Evolutionary conservation across 352 stramenopile genomes (phyloP).

Genomic region (Globisporangium splendens): DNA sequence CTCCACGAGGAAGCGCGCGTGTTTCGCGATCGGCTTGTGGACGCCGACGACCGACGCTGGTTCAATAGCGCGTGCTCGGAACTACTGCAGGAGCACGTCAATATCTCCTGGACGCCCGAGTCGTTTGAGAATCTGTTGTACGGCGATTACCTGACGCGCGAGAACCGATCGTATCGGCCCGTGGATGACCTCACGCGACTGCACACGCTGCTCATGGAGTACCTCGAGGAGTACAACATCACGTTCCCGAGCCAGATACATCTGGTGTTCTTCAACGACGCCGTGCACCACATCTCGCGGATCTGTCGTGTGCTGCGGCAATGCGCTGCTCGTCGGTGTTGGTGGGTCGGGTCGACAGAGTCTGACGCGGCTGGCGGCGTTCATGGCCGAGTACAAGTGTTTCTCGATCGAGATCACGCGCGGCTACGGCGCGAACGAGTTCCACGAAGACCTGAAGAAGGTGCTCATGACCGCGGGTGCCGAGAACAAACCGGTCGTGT

Average conservation of each 20-base stretch:
- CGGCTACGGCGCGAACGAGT: slow-evolving; percentile 87
- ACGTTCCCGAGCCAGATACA: slow-evolving; percentile 92
- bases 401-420: slow-evolving; percentile 92
- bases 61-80: slow-evolving; percentile 83
- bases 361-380: slow-evolving; percentile 86
- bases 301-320: slow-evolving; percentile 92
- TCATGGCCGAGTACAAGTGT: slow-evolving; percentile 91
- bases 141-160: slow-evolving; percentile 86
- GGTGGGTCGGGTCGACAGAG: slow-evolving; percentile 89
- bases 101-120: slow-evolving; percentile 52
- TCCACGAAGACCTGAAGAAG: slow-evolving; percentile 91
- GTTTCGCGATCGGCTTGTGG: slow-evolving; percentile 90
- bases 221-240: slow-evolving; percentile 95
- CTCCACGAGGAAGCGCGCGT: slow-evolving; percentile 90
- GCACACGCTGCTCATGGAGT: slow-evolving; percentile 81
- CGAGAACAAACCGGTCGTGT: slow-evolving; percentile 87
- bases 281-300: slow-evolving; percentile 91
- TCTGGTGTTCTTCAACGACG: slow-evolving; percentile 94
- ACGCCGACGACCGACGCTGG: slow-evolving; percentile 80
- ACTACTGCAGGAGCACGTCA: slow-evolving; percentile 64
- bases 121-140: slow-evolving; percentile 87
- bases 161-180: slow-evolving; percentile 71
- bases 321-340: slow-evolving; percentile 91
- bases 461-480: slow-evolving; percentile 88
- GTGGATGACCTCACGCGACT: slow-evolving; percentile 67